A percentile compares a stretch with the other conserved stretches of the same genome.
phyloP scores from a whole-genome alignment of 495 filamentous ascomycete genomes.

The Lasiosphaeria miniovina region DNA sequence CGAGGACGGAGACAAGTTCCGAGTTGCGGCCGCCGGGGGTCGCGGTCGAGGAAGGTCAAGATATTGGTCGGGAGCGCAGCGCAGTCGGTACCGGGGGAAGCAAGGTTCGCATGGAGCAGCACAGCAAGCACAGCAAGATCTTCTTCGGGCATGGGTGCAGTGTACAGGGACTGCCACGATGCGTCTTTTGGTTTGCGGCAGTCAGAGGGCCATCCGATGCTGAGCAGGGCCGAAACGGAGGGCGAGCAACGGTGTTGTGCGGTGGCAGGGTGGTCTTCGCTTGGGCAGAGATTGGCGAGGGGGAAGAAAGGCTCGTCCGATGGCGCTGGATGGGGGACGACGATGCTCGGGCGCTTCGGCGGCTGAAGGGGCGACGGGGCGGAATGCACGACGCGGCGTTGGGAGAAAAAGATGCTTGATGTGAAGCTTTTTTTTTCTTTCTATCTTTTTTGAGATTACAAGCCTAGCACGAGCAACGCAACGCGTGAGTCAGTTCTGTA shows the following conservation, averaged over 20 bases:
- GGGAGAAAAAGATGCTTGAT: constrained; percentile 17
- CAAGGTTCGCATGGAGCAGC: constrained; percentile 30
- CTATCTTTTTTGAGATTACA: constrained; percentile 17
- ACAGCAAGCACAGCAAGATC: constrained; percentile 26
- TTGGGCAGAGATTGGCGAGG: neutral
- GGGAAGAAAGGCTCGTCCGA: neutral
- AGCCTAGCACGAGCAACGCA: constrained; percentile 6
- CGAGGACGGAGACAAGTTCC: neutral
- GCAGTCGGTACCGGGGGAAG: constrained; percentile 15
- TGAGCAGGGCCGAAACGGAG: constrained; percentile 13
- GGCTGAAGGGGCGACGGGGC: neutral
- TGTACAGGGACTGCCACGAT: constrained; percentile 21
- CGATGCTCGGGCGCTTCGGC: neutral
- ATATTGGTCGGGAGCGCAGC: constrained; percentile 15
- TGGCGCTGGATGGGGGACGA: neutral
- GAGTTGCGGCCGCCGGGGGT: constrained; percentile 15
- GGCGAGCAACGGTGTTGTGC: neutral
- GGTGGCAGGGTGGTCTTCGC: constrained; percentile 1
- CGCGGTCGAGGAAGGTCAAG: constrained; percentile 9
- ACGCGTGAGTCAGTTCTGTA: constrained; percentile 14
- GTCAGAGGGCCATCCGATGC: constrained; percentile 29
- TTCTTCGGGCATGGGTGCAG: constrained; percentile 35
- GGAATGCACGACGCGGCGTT: constrained; percentile 3
- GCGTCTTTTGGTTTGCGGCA: constrained; percentile 7
- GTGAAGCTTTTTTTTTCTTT: constrained; percentile 18